Evolutionary conservation across 129 eudicot genomes (phyloP).

Genomic region (Centrapalus pauciflorus): DNA sequence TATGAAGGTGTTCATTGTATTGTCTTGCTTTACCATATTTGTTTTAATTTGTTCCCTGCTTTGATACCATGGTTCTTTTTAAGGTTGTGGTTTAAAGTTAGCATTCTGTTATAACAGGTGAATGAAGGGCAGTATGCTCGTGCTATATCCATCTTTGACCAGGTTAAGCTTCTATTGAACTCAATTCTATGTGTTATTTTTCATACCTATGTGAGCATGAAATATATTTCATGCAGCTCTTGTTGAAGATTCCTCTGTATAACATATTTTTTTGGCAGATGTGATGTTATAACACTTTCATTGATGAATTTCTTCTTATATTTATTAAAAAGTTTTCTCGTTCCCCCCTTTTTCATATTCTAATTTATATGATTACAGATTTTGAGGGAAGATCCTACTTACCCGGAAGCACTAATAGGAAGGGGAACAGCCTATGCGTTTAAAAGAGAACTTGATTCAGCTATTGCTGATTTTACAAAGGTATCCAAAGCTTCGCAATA

Average conservation of each 20-base stretch:
- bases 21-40: not conserved
- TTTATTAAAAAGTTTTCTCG: not conserved
- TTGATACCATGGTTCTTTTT: conserved; percentile 1
- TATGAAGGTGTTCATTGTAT: not conserved
- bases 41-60: not conserved
- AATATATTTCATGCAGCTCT: conserved; percentile 4
- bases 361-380: conserved; percentile 42
- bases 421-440: conserved; percentile 99
- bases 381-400: conserved; percentile 83
- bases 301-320: not conserved
- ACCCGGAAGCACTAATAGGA: conserved; percentile 97
- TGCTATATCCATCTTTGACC: conserved; percentile 90
- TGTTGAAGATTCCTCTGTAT: not conserved
- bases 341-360: not conserved
- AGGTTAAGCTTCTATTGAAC: conserved; percentile 47
- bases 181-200: not conserved
- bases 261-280: conserved; percentile 14
- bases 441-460: conserved; percentile 87
- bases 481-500: conserved; percentile 32
- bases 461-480: conserved; percentile 95
- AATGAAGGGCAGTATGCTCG: conserved; percentile 92
- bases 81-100: conserved; percentile 10
- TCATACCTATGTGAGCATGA: not conserved
- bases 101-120: conserved; percentile 49
- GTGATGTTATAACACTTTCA: conserved; percentile 6